phyloP scores from a whole-genome alignment of 2,329 filamentous ascomycete genomes.

The Malbranchea zuffiana region DNA sequence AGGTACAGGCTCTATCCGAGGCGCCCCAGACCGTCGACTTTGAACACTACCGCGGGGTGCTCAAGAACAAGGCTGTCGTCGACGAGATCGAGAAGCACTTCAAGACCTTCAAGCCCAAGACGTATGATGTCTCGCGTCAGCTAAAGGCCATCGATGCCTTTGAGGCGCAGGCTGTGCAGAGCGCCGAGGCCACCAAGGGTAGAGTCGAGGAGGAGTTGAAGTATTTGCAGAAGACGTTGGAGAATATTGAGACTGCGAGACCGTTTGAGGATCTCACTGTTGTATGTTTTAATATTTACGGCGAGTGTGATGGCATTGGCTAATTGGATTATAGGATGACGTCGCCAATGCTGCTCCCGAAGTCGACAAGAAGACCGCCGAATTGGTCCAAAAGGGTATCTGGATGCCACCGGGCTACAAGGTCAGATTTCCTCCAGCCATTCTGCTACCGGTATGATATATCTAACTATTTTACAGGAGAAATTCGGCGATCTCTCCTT shows the following conservation, averaged over 20 bases:
- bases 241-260: slow-evolving; percentile 93
- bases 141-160: slow-evolving; percentile 98
- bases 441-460: background rate
- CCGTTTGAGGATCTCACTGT: slow-evolving; percentile 96
- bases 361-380: slow-evolving; percentile 91
- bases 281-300: slow-evolving; percentile 48
- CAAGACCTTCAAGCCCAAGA: slow-evolving; percentile 77
- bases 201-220: slow-evolving; percentile 91
- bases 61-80: slow-evolving; percentile 93
- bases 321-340: slow-evolving; percentile 58
- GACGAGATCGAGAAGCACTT: slow-evolving; percentile 98
- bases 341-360: slow-evolving; percentile 87
- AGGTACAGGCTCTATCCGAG: slow-evolving; percentile 73
- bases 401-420: slow-evolving; percentile 99
- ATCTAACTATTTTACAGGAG: slow-evolving; percentile 51
- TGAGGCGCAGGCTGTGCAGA: slow-evolving; percentile 92
- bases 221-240: slow-evolving; percentile 86
- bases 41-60: slow-evolving; percentile 72
- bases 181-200: slow-evolving; percentile 90
- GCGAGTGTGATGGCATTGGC: slow-evolving; percentile 1
- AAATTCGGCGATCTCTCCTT: slow-evolving; percentile 96
- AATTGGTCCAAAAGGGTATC: slow-evolving; percentile 94
- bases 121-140: slow-evolving; percentile 87
- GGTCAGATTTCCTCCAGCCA: slow-evolving; percentile 46
- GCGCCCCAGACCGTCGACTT: slow-evolving; percentile 85